Conservation (phyloP, 352 stramenopile species). For the Phytophthora hibernalis region DNA sequence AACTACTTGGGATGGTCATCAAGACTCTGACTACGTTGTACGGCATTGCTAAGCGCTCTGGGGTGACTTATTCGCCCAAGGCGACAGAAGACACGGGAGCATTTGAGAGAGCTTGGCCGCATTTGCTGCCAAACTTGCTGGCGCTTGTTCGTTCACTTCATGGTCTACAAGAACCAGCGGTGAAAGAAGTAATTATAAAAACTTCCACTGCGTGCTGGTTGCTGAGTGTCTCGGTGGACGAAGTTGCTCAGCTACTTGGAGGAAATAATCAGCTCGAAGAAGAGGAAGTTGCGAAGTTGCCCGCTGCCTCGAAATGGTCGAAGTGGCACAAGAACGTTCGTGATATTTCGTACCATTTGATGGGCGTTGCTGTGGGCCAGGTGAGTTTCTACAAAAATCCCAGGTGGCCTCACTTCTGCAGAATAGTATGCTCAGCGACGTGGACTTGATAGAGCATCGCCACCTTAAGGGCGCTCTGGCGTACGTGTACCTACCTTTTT, state of each 20-base stretch:
- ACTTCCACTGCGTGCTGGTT: conserved; percentile 69
- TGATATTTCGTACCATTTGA: conserved; percentile 81
- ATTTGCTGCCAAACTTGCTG: conserved; percentile 76
- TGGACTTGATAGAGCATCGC: conserved; percentile 77
- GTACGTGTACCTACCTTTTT: conserved; percentile 81
- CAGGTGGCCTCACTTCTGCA: conserved; percentile 57
- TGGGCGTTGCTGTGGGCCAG: conserved; percentile 64
- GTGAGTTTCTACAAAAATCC: conserved; percentile 57
- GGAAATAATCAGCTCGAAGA: conserved; percentile 80
- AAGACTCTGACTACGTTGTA: conserved; percentile 87
- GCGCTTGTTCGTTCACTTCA: conserved; percentile 69
- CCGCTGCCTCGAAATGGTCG: conserved; percentile 59
- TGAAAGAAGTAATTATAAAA: conserved; percentile 65
- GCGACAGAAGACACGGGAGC: conserved; percentile 36
- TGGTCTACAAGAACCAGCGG: conserved; percentile 52
- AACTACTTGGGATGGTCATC: conserved; percentile 60
- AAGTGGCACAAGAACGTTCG: conserved; percentile 87
- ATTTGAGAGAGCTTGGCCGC: conserved; percentile 66
- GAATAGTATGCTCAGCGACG: conserved; percentile 67
- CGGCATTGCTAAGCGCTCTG: conserved; percentile 71
- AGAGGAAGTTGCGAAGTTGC: conserved; percentile 66
- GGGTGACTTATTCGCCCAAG: conserved; percentile 30
- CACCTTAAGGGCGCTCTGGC: conserved; percentile 72
- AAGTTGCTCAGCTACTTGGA: conserved; percentile 76
- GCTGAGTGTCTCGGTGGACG: conserved; percentile 73